Evolutionary conservation across 1,284 basidiomycete species (phyloP).

Genomic region (Kwoniella shivajii): DNA sequence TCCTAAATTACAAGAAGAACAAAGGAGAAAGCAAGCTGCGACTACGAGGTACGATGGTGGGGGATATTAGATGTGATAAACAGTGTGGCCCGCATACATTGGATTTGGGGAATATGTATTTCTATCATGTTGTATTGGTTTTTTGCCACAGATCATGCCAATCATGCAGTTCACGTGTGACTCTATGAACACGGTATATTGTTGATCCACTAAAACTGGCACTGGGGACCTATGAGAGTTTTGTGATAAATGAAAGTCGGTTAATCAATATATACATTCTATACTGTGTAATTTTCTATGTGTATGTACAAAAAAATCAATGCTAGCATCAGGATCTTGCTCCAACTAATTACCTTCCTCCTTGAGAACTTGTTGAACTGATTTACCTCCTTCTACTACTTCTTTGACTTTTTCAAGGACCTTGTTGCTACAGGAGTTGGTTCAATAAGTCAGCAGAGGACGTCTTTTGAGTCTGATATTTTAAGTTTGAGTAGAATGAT

Average conservation of each 20-base stretch:
- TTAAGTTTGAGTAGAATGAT: too few species aligned
- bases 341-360: constrained; percentile 29
- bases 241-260: too few species aligned
- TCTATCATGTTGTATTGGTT: too few species aligned
- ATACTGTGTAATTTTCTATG: background rate
- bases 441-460: constrained; percentile 55
- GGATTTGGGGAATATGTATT: background rate
- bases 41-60: constrained; percentile 61
- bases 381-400: constrained; percentile 62
- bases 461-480: background rate
- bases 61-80: constrained; percentile 60
- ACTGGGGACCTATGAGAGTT: too few species aligned
- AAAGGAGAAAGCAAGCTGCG: constrained; percentile 64
- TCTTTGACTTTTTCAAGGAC: constrained; percentile 59
- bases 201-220: too few species aligned
- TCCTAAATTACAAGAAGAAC: constrained; percentile 93
- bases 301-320: background rate
- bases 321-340: too few species aligned
- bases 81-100: too few species aligned
- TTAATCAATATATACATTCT: constrained; percentile 1
- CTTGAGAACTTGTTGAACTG: constrained; percentile 51
- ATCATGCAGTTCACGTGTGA: too few species aligned
- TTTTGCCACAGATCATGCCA: too few species aligned
- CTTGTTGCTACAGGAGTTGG: constrained; percentile 65
- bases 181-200: too few species aligned